Percentiles rank a stretch among this genome's conserved stretches.
These are phyloP conservation scores for Pholiota conissans DNA, from an alignment of 768 basidiomycete species.

Conservation along the genomic window DNA sequence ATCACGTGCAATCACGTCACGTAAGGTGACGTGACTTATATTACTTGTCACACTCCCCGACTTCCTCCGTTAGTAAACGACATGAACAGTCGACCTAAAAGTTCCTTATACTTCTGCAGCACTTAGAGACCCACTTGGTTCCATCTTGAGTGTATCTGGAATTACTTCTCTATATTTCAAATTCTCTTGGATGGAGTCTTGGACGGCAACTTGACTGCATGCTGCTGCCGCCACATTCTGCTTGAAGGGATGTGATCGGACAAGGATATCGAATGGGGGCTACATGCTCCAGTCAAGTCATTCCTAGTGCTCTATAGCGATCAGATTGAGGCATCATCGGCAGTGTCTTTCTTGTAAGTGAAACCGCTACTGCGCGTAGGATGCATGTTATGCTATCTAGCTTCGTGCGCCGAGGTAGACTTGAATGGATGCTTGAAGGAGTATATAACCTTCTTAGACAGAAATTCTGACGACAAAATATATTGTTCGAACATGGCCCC, in stretches of 20 bases:
- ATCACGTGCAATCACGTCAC: constrained; percentile 8
- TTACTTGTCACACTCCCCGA: background rate
- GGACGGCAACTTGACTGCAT: too few relatives aligned
- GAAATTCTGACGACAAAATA: background rate
- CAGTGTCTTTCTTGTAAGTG: background rate
- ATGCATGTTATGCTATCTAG: background rate
- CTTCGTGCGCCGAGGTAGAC: constrained; percentile 3
- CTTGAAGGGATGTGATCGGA: too few relatives aligned
- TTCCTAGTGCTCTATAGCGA: too few relatives aligned
- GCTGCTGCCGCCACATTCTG: too few relatives aligned
- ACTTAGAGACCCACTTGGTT: too few relatives aligned
- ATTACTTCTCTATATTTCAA: too few relatives aligned
- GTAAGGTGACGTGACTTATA: background rate
- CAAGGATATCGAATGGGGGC: too few relatives aligned
- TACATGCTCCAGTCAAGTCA: background rate
- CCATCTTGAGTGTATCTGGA: too few relatives aligned
- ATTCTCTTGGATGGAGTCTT: too few relatives aligned
- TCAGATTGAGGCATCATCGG: background rate
- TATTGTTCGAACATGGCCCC: constrained; percentile 13
- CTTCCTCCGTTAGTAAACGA: too few relatives aligned
- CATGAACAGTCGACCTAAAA: too few relatives aligned
- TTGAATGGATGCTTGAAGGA: constrained; percentile 13
- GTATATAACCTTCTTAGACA: constrained; percentile 8
- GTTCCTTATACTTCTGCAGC: too few relatives aligned
- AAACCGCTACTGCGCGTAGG: background rate